Evolutionary conservation across 257 asterid species (phyloP).

Genomic region (Fraxinus anomala): DNA sequence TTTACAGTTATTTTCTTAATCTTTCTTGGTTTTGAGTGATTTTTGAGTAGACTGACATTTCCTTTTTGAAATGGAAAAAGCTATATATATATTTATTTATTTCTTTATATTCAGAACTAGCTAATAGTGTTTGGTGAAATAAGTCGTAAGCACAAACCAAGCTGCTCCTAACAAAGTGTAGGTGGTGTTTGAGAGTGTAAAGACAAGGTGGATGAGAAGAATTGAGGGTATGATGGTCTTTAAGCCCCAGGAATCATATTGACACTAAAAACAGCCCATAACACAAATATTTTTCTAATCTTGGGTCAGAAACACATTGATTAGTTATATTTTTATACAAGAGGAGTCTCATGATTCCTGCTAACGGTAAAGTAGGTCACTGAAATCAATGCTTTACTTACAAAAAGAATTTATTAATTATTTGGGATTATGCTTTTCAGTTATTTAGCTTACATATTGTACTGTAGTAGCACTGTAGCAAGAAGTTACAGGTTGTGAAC

Average conservation of each 20-base stretch:
- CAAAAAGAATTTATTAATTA: constrained; percentile 28
- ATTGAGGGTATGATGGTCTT: constrained; percentile 52
- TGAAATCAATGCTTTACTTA: constrained; percentile 43
- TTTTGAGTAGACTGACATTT: not conserved
- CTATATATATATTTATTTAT: not conserved
- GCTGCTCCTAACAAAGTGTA: not conserved
- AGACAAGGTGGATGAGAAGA: constrained; percentile 7
- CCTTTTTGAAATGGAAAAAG: constrained; percentile 2
- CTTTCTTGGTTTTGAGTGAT: constrained; percentile 16
- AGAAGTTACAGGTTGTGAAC: constrained; percentile 24
- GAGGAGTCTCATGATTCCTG: constrained; percentile 46
- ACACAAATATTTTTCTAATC: constrained; percentile 44
- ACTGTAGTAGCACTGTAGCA: constrained; percentile 1
- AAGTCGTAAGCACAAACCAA: not conserved
- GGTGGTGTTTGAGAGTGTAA: constrained; percentile 26
- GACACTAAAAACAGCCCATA: constrained; percentile 37
- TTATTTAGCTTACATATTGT: constrained; percentile 7
- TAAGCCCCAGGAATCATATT: constrained; percentile 31
- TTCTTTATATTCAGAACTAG: no score
- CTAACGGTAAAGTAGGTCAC: constrained; percentile 38
- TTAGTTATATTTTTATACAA: constrained; percentile 41
- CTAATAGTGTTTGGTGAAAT: not conserved
- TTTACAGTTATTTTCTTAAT: not conserved
- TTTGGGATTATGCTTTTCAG: constrained; percentile 8
- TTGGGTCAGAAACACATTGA: constrained; percentile 49